These are phyloP conservation scores for Phytophthora hybrid DNA, from an alignment of 352 stramenopile species.

Conservation along the genomic window DNA sequence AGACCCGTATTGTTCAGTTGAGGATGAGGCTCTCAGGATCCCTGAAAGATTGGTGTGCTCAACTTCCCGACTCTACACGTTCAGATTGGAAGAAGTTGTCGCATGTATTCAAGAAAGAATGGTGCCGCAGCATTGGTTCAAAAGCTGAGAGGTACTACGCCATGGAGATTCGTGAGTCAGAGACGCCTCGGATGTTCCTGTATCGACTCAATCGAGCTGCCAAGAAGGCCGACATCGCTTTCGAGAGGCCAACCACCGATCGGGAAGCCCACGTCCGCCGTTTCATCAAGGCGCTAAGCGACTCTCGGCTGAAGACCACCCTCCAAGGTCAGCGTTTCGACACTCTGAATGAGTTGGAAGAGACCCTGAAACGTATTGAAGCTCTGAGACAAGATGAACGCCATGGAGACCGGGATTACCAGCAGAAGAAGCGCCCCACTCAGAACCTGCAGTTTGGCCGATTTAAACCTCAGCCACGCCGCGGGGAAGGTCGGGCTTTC, in stretches of 20 bases:
- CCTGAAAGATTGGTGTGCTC: neutral
- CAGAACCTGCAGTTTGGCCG: too few relatives aligned
- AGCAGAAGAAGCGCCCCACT: too few relatives aligned
- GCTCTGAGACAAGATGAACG: neutral
- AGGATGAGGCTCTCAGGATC: slow-evolving; percentile 1
- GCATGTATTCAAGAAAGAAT: neutral
- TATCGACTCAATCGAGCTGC: neutral
- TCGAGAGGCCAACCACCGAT: neutral
- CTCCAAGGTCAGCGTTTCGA: neutral
- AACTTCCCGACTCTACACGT: neutral
- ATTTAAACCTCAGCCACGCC: too few relatives aligned
- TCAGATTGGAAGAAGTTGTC: neutral
- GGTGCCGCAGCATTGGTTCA: neutral
- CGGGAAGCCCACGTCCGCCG: neutral
- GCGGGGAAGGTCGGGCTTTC: too few relatives aligned
- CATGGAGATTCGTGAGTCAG: neutral
- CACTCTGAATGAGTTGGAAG: neutral
- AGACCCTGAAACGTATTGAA: neutral
- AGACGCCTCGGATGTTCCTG: neutral
- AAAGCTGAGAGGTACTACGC: neutral
- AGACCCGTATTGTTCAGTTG: neutral
- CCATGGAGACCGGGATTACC: neutral
- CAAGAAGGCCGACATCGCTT: neutral
- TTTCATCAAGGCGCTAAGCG: neutral
- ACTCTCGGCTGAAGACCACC: neutral